A percentile compares a stretch with the other conserved stretches of the same genome.
These are phyloP conservation scores for Dothidotthia symphoricarpi DNA, from an alignment of 2,329 filamentous ascomycete species.

Conservation along the genomic window DNA sequence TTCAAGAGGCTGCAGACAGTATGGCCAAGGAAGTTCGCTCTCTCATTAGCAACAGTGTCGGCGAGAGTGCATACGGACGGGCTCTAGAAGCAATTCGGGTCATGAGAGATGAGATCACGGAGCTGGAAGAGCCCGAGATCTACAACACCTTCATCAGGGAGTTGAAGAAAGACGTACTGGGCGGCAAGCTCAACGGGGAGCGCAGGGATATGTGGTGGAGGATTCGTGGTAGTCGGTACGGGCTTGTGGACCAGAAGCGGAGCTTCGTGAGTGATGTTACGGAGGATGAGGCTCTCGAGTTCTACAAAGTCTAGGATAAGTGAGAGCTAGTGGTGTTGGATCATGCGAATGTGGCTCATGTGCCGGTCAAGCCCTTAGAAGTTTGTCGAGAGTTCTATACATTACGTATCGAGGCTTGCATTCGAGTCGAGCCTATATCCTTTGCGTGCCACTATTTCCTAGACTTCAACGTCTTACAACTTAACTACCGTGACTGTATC, in stretches of 20 bases:
- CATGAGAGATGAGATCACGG: slow-evolving; percentile 73
- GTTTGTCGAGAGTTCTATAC: no score
- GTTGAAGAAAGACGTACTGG: slow-evolving; percentile 70
- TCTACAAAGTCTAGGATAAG: slow-evolving; percentile 24
- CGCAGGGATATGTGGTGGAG: slow-evolving; percentile 79
- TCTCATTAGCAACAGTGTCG: slow-evolving; percentile 70
- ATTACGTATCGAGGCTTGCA: no score
- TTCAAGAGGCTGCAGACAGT: slow-evolving; percentile 69
- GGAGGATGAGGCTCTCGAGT: slow-evolving; percentile 63
- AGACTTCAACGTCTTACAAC: no score
- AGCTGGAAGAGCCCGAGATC: slow-evolving; percentile 69
- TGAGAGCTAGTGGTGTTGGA: not conserved
- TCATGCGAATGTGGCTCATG: no score
- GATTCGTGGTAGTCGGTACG: slow-evolving; percentile 65
- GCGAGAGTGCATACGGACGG: slow-evolving; percentile 69
- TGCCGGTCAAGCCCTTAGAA: no score
- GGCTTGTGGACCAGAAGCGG: slow-evolving; percentile 66
- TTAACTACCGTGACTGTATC: no score
- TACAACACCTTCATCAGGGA: slow-evolving; percentile 73
- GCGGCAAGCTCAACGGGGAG: slow-evolving; percentile 71
- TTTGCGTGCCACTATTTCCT: no score
- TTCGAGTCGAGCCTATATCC: no score
- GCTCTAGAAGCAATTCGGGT: slow-evolving; percentile 74
- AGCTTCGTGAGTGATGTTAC: slow-evolving; percentile 65
- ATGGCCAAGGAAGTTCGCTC: slow-evolving; percentile 69